A percentile compares a stretch with the other conserved stretches of the same genome.
These are phyloP conservation scores for Boletus rufocinnamomeus DNA, from an alignment of 768 basidiomycete genomes.

Conservation along the genomic window DNA sequence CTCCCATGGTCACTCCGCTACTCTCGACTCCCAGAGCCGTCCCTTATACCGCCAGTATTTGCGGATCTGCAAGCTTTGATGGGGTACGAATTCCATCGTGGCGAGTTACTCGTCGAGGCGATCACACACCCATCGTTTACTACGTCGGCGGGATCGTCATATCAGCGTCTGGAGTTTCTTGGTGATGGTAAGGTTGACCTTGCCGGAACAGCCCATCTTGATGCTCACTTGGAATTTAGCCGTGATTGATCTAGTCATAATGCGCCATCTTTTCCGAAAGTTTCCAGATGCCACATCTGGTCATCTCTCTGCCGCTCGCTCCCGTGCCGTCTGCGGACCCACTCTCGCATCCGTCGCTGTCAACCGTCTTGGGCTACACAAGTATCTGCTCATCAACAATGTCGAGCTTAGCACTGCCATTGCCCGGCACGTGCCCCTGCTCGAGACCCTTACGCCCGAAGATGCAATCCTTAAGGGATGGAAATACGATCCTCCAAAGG, in stretches of 20 bases:
- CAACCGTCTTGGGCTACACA: constrained; percentile 64
- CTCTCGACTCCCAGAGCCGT: constrained; percentile 31
- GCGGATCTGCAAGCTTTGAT: constrained; percentile 57
- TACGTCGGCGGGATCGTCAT: constrained; percentile 55
- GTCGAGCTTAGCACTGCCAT: constrained; percentile 68
- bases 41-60: constrained; percentile 50
- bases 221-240: constrained; percentile 43
- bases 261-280: constrained; percentile 67
- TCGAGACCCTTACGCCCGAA: constrained; percentile 54
- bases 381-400: constrained; percentile 67
- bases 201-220: neutral
- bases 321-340: constrained; percentile 71
- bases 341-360: constrained; percentile 73
- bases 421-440: constrained; percentile 55
- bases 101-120: constrained; percentile 70
- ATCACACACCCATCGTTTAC: constrained; percentile 85
- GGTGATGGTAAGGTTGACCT: constrained; percentile 71
- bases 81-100: constrained; percentile 68
- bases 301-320: constrained; percentile 69
- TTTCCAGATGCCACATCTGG: constrained; percentile 75
- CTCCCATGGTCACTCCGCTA: constrained; percentile 70
- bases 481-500: constrained; percentile 87
- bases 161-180: constrained; percentile 86
- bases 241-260: constrained; percentile 69
- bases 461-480: constrained; percentile 72